Percentiles rank a stretch among this genome's conserved stretches.
phyloP scores from a whole-genome alignment of 805 yeast species.

The Yarrowia porcina region DNA sequence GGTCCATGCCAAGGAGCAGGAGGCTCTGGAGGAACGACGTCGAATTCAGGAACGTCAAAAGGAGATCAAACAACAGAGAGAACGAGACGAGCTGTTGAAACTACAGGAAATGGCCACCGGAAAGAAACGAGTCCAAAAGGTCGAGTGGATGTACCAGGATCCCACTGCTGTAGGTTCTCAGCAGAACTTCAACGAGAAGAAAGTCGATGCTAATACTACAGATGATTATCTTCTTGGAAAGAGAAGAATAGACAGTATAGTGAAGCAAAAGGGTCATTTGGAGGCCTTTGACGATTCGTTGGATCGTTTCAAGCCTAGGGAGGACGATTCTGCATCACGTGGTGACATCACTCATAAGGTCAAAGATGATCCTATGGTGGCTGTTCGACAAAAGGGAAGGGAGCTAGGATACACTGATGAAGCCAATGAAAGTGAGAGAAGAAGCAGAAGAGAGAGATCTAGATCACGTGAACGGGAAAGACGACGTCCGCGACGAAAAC shows the following conservation, averaged over 20 bases:
- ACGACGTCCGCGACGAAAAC: background rate
- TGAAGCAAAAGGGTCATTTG: constrained; percentile 5
- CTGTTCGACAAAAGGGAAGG: background rate
- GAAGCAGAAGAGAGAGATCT: constrained; percentile 8
- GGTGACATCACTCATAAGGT: background rate
- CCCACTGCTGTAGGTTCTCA: constrained; percentile 36
- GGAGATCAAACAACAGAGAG: constrained; percentile 62
- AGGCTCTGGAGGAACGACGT: constrained; percentile 65
- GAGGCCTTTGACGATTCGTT: constrained; percentile 22
- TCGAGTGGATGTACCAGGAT: constrained; percentile 86
- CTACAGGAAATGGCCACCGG: constrained; percentile 46
- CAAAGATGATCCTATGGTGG: constrained; percentile 19
- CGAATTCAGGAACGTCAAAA: constrained; percentile 59
- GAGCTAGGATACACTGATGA: background rate
- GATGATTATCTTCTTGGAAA: constrained; percentile 51
- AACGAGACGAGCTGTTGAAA: constrained; percentile 52
- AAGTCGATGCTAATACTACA: constrained; percentile 33
- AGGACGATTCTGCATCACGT: background rate
- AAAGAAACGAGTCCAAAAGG: constrained; percentile 44
- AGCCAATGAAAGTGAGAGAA: constrained; percentile 30
- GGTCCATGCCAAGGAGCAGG: constrained; percentile 81
- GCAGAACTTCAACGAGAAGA: constrained; percentile 28
- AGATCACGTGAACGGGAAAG: background rate
- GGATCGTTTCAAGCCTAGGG: constrained; percentile 24
- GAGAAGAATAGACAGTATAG: constrained; percentile 42